These are phyloP conservation scores for Pyrenopolyporus hunteri DNA, from an alignment of 495 filamentous ascomycete genomes.

Conservation along the genomic window DNA sequence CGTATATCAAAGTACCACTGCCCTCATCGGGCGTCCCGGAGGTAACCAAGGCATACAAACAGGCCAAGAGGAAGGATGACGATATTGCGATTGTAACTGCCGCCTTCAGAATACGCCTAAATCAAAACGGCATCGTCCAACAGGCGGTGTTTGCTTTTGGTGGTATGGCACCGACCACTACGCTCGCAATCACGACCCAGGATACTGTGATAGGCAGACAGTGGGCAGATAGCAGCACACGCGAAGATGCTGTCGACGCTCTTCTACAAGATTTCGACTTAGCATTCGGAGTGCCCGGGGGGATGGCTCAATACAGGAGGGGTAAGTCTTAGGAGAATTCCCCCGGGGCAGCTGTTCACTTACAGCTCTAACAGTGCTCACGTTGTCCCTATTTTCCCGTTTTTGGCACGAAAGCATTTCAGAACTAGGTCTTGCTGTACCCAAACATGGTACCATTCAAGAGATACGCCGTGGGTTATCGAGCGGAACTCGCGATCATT, in stretches of 20 bases:
- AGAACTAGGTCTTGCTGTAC: conserved; percentile 39
- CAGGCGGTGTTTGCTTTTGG: conserved; percentile 74
- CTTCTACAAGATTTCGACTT: conserved; percentile 78
- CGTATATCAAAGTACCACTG: conserved; percentile 72
- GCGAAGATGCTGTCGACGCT: conserved; percentile 75
- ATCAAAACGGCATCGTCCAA: conserved; percentile 62
- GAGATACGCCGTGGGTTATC: conserved; percentile 65
- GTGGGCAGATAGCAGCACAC: conserved; percentile 67
- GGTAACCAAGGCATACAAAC: conserved; percentile 75
- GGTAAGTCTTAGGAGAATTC: conserved; percentile 51
- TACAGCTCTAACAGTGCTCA: conserved; percentile 38
- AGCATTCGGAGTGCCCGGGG: conserved; percentile 77
- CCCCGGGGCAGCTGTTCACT: not conserved
- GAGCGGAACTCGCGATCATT: conserved; percentile 62
- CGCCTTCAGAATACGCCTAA: conserved; percentile 69
- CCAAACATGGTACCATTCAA: conserved; percentile 53
- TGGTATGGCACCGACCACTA: conserved; percentile 77
- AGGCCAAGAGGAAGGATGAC: conserved; percentile 84
- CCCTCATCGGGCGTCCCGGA: conserved; percentile 58
- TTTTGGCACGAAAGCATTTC: conserved; percentile 65
- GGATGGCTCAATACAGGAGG: conserved; percentile 87
- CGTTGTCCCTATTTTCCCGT: conserved; percentile 75
- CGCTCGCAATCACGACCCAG: conserved; percentile 70
- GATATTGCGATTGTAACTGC: conserved; percentile 88
- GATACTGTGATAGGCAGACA: conserved; percentile 68